These are phyloP conservation scores for Cladosporium sp. DNA, from an alignment of 2,329 filamentous ascomycete species.

Conservation along the genomic window DNA sequence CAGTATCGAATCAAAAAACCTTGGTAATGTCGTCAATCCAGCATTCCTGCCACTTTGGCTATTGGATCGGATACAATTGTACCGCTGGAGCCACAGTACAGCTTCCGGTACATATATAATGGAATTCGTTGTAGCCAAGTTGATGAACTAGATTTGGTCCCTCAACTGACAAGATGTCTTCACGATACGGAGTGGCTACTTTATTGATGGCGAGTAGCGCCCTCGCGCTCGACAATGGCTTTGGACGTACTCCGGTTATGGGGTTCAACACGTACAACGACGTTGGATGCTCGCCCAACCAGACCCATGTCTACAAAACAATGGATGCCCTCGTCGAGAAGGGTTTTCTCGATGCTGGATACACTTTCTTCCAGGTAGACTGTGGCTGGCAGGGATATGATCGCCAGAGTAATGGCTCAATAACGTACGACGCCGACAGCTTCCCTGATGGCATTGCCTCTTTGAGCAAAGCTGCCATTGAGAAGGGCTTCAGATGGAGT, in stretches of 20 bases:
- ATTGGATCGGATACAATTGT: too few relatives aligned
- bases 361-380: slow-evolving; percentile 50
- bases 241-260: slow-evolving; percentile 15
- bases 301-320: slow-evolving; percentile 50
- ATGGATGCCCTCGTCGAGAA: slow-evolving; percentile 44
- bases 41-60: neutral
- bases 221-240: slow-evolving; percentile 2
- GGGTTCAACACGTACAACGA: slow-evolving; percentile 58
- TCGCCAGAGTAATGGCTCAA: slow-evolving; percentile 42
- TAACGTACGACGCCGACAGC: slow-evolving; percentile 40
- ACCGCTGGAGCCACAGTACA: too few relatives aligned
- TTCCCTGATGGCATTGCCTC: slow-evolving; percentile 48
- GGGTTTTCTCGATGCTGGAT: slow-evolving; percentile 47
- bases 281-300: slow-evolving; percentile 48
- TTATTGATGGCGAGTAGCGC: neutral
- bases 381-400: slow-evolving; percentile 52
- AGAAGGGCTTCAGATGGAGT: slow-evolving; percentile 45
- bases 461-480: slow-evolving; percentile 49
- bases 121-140: too few relatives aligned
- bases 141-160: neutral
- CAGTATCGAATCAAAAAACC: neutral
- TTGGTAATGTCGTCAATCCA: neutral
- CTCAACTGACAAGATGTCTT: neutral
- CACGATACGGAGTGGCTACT: neutral
- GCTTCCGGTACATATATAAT: too few relatives aligned